Percentiles rank a stretch among this genome's conserved stretches.
Conservation (phyloP, 2,329 filamentous ascomycete genomes). For the Phialocephala subalpina region DNA sequence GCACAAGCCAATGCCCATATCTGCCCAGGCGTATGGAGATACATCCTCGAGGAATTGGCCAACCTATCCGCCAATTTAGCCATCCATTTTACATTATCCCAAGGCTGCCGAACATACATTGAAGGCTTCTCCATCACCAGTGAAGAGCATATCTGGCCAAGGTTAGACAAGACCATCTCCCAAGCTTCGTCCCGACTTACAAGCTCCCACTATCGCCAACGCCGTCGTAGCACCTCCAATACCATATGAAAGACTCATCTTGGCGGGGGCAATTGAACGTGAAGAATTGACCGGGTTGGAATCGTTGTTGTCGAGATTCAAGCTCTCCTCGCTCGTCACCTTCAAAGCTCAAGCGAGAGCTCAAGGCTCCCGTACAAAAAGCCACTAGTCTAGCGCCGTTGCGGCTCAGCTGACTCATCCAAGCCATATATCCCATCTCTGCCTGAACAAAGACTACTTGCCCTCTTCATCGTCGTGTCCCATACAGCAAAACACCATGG, state of each 20-base stretch:
- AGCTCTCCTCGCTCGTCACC: constrained; percentile 16
- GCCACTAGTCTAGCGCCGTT: constrained; percentile 26
- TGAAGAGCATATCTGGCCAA: constrained; percentile 93
- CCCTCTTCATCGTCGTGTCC: constrained; percentile 29
- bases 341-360: constrained; percentile 21
- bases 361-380: constrained; percentile 35
- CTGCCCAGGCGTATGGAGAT: constrained; percentile 94
- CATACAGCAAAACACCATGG: constrained; percentile 47
- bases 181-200: constrained; percentile 64
- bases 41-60: constrained; percentile 94
- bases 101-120: constrained; percentile 67
- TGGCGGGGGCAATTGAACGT: constrained; percentile 38
- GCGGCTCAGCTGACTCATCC: constrained; percentile 32
- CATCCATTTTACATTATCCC: constrained; percentile 24
- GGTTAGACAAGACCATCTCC: constrained; percentile 35
- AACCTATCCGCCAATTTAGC: constrained; percentile 62
- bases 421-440: constrained; percentile 21
- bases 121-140: constrained; percentile 93
- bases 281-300: constrained; percentile 9
- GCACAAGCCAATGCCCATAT: constrained; percentile 88
- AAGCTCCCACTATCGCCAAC: constrained; percentile 77
- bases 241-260: constrained; percentile 79
- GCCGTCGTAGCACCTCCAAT: constrained; percentile 72
- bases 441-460: constrained; percentile 20
- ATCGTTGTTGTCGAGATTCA: constrained; percentile 19